Conservation (phyloP, 345 rosid species). For the Gossypium anomalum region DNA sequence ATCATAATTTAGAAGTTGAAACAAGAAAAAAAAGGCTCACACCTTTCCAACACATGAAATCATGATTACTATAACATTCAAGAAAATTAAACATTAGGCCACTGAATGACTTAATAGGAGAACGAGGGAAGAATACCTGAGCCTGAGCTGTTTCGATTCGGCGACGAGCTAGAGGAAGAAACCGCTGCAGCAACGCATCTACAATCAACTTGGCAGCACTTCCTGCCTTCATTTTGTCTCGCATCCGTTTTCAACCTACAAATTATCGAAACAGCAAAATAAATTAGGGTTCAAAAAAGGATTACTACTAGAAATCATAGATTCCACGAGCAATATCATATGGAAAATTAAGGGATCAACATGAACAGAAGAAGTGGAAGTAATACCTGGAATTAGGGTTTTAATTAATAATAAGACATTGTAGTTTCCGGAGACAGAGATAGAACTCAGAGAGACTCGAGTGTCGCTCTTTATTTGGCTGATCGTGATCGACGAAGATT, state of each 20-base stretch:
- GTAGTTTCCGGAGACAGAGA: not conserved
- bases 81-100: constrained; percentile 1
- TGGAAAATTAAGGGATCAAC: not conserved
- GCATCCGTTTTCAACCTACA: not conserved
- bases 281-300: not conserved
- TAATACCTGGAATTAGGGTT: constrained; percentile 5
- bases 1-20: not conserved
- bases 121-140: constrained; percentile 42
- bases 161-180: constrained; percentile 89
- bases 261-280: not conserved
- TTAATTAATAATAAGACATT: constrained; percentile 1
- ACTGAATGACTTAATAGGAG: constrained; percentile 10
- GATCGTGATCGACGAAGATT: not conserved
- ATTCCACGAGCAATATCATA: not conserved
- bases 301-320: not conserved
- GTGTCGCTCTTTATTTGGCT: not conserved
- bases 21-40: not conserved
- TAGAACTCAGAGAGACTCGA: not conserved
- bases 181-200: constrained; percentile 89
- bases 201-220: constrained; percentile 93
- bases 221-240: constrained; percentile 65
- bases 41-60: not conserved
- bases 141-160: constrained; percentile 98
- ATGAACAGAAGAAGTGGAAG: not conserved
- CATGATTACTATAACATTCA: not conserved